Base-by-base conservation (phyloP, 2,329 filamentous ascomycete genomes). In the Gremmenia infestans region DNA sequence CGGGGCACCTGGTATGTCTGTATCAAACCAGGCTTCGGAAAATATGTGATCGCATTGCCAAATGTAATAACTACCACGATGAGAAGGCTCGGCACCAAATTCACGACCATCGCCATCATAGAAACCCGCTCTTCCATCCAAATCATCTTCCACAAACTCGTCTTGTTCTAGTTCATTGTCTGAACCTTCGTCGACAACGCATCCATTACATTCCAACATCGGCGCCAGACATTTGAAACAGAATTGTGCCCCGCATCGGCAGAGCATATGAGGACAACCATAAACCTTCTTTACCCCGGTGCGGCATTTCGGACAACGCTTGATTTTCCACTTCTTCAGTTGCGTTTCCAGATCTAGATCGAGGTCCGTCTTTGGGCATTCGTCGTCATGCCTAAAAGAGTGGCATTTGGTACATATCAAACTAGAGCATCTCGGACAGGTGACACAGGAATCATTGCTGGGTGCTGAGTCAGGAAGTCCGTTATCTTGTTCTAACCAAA, bases 381-480 rank as follows among this genome's bases (percentile, higher is more conserved):
- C 67, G 7, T 65, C 61, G 14, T 66, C 55, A 52, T 79, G 75
- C n/a, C 70, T 71, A 4, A 72, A 53, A 53, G 73, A 68, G 40
- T 73, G 73, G 64, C 78, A 81, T 2, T 63, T 63, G 2, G 64
- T 66, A 60, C 78, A 81, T 25, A 80, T 73, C 1, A 62, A 65
- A 9, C 67, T 63, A 7, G 65, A 58, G 61, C 78, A 81, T 37
- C 65, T 69, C 3, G 76, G 76, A 57, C 78, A 81, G 2, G 67
- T 50, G 23, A 78, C 72, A 1, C 61, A 43, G 3, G 63, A 55
- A 0, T 61, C 53, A 12, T 45, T 57, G 7, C 40, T 52, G 50
- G 22, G 19, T 23, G 17, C 50, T 39, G 7, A 50, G 35, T 25
- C 25, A 6, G 25, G 25, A 25, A 25, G 25, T 25, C 6, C 6